Evolutionary conservation across 345 rosid genomes (phyloP).

Genomic region (Jatropha curcas): DNA sequence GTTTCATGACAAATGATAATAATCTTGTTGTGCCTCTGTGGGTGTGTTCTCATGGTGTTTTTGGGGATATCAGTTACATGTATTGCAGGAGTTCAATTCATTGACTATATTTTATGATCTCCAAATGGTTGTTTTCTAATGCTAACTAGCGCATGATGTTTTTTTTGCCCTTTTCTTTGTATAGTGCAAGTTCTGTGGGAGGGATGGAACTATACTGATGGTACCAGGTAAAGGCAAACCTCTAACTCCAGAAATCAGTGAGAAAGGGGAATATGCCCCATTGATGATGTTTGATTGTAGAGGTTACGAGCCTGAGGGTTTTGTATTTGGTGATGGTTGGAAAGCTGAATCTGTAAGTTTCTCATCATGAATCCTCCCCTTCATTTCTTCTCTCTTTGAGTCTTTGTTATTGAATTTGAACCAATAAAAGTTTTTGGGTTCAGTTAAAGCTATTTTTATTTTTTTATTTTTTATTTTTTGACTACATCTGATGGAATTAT

Average conservation of each 20-base stretch:
- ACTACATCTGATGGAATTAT: neutral
- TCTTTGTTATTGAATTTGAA: conserved; percentile 7
- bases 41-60: neutral
- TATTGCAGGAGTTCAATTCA: neutral
- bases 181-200: conserved; percentile 83
- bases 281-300: conserved; percentile 85
- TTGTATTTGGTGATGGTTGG: conserved; percentile 66
- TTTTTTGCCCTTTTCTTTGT: conserved; percentile 13
- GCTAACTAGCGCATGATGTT: conserved; percentile 1
- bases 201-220: conserved; percentile 85
- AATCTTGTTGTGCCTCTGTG: neutral
- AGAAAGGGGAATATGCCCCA: conserved; percentile 64
- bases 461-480: neutral
- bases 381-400: neutral
- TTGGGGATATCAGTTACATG: neutral
- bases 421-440: neutral
- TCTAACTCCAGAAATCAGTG: conserved; percentile 51
- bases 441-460: neutral
- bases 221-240: conserved; percentile 67
- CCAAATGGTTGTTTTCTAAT: conserved; percentile 2
- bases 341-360: conserved; percentile 79
- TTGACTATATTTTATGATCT: neutral
- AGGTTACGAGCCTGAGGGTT: conserved; percentile 79
- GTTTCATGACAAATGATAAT: neutral
- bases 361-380: neutral